Conservation (phyloP, 2,329 filamentous ascomycete genomes). For the Cytospora paraplurivora region DNA sequence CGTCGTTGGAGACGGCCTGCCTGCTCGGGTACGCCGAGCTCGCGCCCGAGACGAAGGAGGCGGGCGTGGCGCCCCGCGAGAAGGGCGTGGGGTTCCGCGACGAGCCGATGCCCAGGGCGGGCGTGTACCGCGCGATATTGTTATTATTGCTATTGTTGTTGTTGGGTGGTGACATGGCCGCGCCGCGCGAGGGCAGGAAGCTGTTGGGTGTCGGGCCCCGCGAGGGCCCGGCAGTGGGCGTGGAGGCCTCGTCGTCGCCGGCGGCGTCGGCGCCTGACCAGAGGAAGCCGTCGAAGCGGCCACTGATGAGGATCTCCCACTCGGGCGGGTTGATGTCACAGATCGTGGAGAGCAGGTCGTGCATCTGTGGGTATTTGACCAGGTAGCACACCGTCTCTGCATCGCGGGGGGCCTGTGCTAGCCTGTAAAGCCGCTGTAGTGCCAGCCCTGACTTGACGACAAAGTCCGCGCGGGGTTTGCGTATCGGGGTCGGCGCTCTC, state of each 20-base stretch:
- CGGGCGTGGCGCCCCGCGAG: slow-evolving; percentile 56
- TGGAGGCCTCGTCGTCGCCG: slow-evolving; percentile 44
- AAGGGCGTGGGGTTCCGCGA: slow-evolving; percentile 53
- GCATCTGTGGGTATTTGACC: slow-evolving; percentile 77
- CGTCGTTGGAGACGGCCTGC: slow-evolving; percentile 79
- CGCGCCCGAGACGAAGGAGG: slow-evolving; percentile 44
- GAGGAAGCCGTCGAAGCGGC: slow-evolving; percentile 92
- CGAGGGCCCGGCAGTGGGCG: slow-evolving; percentile 44
- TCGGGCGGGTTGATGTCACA: slow-evolving; percentile 88
- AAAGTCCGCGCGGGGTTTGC: slow-evolving; percentile 69
- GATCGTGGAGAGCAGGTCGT: slow-evolving; percentile 84
- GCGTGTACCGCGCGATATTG: slow-evolving; percentile 41
- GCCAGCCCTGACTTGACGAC: slow-evolving; percentile 75
- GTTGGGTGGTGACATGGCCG: slow-evolving; percentile 40
- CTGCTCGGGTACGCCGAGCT: slow-evolving; percentile 51
- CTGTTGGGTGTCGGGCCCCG: slow-evolving; percentile 58
- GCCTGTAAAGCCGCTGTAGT: slow-evolving; percentile 81
- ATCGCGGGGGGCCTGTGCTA: slow-evolving; percentile 73
- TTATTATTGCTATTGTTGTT: slow-evolving; percentile 24
- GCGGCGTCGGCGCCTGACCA: slow-evolving; percentile 82
- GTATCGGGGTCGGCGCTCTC: slow-evolving; percentile 69
- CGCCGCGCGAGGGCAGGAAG: slow-evolving; percentile 44
- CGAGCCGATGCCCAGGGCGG: slow-evolving; percentile 42
- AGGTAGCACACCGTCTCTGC: slow-evolving; percentile 86
- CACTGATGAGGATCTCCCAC: slow-evolving; percentile 94